A percentile compares a stretch with the other conserved stretches of the same genome.
Conservation (phyloP, 1,284 basidiomycete species). For the Cryptococcus amylolentus region DNA sequence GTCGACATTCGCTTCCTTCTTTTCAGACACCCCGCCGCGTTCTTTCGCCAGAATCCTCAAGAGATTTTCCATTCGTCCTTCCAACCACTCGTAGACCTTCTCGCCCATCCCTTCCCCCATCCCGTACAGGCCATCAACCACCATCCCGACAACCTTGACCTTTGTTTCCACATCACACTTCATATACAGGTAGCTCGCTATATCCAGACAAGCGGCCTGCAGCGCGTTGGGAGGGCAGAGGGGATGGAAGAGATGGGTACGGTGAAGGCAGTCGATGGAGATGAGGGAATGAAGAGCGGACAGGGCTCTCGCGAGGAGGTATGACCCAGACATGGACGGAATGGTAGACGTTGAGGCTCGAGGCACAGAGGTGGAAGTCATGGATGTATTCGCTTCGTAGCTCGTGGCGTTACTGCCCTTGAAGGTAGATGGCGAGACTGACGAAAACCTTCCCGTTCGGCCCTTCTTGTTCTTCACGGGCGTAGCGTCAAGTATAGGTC, state of each 20-base stretch:
- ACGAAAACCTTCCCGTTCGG: constrained; percentile 28
- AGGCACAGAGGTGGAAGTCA: constrained; percentile 14
- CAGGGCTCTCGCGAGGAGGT: constrained; percentile 23
- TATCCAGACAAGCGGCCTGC: constrained; percentile 44
- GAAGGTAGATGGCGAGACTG: constrained; percentile 16
- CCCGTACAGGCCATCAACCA: constrained; percentile 31
- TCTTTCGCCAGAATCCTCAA: constrained; percentile 21
- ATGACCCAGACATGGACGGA: constrained; percentile 6
- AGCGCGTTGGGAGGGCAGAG: constrained; percentile 38
- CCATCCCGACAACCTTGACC: constrained; percentile 44
- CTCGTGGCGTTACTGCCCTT: neutral
- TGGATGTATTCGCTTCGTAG: neutral
- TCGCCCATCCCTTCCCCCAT: constrained; percentile 48
- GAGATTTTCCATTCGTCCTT: constrained; percentile 32
- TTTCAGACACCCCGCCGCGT: constrained; percentile 2
- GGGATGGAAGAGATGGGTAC: constrained; percentile 25
- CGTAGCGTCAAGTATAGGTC: constrained; percentile 6
- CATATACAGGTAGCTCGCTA: constrained; percentile 48
- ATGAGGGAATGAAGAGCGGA: constrained; percentile 21
- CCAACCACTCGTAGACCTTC: constrained; percentile 53
- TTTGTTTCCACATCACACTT: constrained; percentile 42
- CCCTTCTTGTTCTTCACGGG: constrained; percentile 17
- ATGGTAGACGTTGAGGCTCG: constrained; percentile 2
- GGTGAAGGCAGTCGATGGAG: constrained; percentile 33
- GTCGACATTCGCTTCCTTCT: neutral